A percentile compares a stretch with the other conserved stretches of the same genome.
phyloP scores from a whole-genome alignment of 768 basidiomycete genomes.

The Auricularia auricula-judae region DNA sequence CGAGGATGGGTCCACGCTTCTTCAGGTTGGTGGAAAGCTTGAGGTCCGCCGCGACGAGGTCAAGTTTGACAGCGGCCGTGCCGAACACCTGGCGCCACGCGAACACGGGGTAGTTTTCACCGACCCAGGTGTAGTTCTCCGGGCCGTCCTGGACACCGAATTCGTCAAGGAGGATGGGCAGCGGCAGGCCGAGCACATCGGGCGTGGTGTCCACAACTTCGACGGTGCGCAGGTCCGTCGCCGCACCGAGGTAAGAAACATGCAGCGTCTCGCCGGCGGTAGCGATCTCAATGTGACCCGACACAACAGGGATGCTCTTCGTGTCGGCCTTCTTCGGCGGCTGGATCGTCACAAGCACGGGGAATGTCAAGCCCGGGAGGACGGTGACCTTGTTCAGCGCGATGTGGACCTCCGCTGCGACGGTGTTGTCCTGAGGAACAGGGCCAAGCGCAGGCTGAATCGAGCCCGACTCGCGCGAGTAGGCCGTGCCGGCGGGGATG shows the following conservation, averaged over 20 bases:
- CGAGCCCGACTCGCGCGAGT: background rate
- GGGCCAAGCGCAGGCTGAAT: background rate
- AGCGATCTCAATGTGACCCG: slow-evolving; percentile 37
- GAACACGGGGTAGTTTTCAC: slow-evolving; percentile 3
- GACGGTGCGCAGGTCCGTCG: slow-evolving; percentile 1
- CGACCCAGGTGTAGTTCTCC: background rate
- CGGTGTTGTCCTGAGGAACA: background rate
- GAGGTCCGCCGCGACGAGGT: slow-evolving; percentile 3
- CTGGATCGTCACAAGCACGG: slow-evolving; percentile 33
- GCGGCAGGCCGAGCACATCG: background rate
- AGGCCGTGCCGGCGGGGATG: background rate
- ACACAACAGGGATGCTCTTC: slow-evolving; percentile 43
- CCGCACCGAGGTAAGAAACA: slow-evolving; percentile 2
- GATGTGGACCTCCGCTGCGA: slow-evolving; percentile 1
- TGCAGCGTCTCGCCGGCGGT: slow-evolving; percentile 4
- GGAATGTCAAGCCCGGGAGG: slow-evolving; percentile 28
- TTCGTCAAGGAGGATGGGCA: background rate
- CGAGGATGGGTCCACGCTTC: background rate
- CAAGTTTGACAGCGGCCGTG: slow-evolving; percentile 1
- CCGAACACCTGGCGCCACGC: slow-evolving; percentile 2
- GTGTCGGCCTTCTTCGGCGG: slow-evolving; percentile 32
- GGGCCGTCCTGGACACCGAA: background rate
- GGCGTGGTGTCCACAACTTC: slow-evolving; percentile 1
- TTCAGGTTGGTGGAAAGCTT: background rate
- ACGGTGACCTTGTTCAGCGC: slow-evolving; percentile 25